Evolutionary conservation across 2,329 filamentous ascomycete genomes (phyloP), one percentile per base, ranked within the genome.

Genomic region (Phialophora tarda): DNA sequence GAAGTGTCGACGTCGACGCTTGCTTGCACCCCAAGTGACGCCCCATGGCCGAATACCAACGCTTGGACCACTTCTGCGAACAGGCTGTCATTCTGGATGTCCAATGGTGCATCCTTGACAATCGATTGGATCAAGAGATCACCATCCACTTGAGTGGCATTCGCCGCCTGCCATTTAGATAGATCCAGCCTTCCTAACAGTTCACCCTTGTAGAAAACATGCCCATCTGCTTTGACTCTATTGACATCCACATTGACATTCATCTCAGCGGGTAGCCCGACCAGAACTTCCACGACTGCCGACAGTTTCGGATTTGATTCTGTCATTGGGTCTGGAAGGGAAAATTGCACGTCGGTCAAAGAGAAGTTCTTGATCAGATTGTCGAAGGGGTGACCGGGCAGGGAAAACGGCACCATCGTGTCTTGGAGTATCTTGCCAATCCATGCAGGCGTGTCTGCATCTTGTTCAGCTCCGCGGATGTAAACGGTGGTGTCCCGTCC

Each of bases 291-390:
- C 54, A 97, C 90, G 23, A 89, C 89, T 2, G 93, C 93, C 32
- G 92, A 96, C 17, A 99, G 88, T 62, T 86, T 88, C 10, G 93
- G 93, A 62, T 90, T 86, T 3, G 90, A 84, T 0, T 92, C 91
- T 2, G 92, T 91, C 73, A 89, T 86, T 0, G 91, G 90, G 73
- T 93, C 88, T 0, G 95, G 95, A 54, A 99, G 81, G 57, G 86
- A 87, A 77, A 99, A 97, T 73, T 96, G 88, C 48, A 96, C 92
- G 75, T 97, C 86, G 1, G 88, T 87, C 71, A 98, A 81, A 24
- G 92, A 91, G 75, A 98, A 97, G 72, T 95, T 94, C 72, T 89
- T 90, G 75, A 99, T 90, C 17, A 97, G 81, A 70, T 91, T 88
- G 71, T 93, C 92, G 73, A 97, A 89, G 0, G 89, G 89, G 65